Conservation (phyloP, 495 filamentous ascomycete species). For the Trichoderma asperelloides region DNA sequence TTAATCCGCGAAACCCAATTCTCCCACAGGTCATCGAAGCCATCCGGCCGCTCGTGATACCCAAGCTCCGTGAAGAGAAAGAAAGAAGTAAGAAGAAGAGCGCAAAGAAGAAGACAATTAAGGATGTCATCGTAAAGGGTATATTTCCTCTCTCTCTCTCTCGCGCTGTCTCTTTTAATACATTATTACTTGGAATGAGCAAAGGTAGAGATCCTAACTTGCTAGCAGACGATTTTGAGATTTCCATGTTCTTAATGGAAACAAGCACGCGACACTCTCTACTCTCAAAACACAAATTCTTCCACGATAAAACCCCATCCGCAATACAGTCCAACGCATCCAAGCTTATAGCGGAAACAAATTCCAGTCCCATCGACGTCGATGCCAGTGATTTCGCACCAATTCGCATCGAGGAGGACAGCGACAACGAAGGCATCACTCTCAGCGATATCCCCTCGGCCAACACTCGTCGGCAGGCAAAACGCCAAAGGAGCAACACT, state of each 20-base stretch:
- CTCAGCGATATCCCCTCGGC: conserved; percentile 37
- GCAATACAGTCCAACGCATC: conserved; percentile 48
- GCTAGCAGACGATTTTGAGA: conserved; percentile 79
- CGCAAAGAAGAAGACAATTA: conserved; percentile 58
- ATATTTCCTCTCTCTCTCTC: conserved; percentile 12
- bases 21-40: conserved; percentile 74
- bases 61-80: conserved; percentile 84
- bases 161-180: not conserved
- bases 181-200: not conserved
- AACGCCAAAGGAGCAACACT: conserved; percentile 15
- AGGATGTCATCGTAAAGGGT: conserved; percentile 84
- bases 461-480: conserved; percentile 22
- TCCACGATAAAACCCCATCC: conserved; percentile 43
- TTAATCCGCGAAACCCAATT: conserved; percentile 59
- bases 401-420: conserved; percentile 21
- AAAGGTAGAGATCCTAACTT: conserved; percentile 13
- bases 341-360: conserved; percentile 48
- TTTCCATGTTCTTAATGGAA: conserved; percentile 86
- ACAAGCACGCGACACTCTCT: conserved; percentile 80
- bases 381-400: conserved; percentile 25
- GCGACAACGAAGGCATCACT: conserved; percentile 29
- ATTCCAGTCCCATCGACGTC: conserved; percentile 41
- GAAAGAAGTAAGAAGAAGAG: conserved; percentile 51
- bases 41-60: conserved; percentile 75
- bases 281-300: conserved; percentile 73